Evolutionary conservation across 176 grass and related monocot species (phyloP).

Genomic region (Oryza rufipogon): DNA sequence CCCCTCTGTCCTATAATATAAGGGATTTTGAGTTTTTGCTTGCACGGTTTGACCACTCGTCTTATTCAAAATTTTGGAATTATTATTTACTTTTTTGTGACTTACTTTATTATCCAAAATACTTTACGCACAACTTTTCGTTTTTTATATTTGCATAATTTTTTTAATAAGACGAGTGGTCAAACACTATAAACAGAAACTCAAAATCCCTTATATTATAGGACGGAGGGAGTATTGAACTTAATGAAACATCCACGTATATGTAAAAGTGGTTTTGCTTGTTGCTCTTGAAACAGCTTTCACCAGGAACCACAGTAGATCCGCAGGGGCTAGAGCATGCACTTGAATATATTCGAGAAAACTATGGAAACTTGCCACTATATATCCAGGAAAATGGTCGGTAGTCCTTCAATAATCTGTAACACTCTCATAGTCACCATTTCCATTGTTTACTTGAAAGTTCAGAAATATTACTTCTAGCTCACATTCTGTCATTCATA

Average conservation of each 20-base stretch:
- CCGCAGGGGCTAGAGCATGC: slow-evolving; percentile 38
- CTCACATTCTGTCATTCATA: background rate
- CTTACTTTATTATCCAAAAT: too few species aligned
- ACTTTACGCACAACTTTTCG: too few species aligned
- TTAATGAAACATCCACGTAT: background rate
- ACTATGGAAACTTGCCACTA: slow-evolving; percentile 47
- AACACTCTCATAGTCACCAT: background rate
- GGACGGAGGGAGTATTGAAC: too few species aligned
- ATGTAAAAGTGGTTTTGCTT: background rate
- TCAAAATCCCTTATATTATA: too few species aligned
- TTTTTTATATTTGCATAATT: too few species aligned
- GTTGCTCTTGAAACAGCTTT: slow-evolving; percentile 2
- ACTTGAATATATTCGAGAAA: slow-evolving; percentile 47
- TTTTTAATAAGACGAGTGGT: too few species aligned
- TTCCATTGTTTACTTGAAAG: background rate
- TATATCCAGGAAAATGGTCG: slow-evolving; percentile 59
- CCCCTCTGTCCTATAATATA: too few species aligned
- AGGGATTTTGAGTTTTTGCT: too few species aligned
- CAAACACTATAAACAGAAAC: too few species aligned
- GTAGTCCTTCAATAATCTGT: background rate
- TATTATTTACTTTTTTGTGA: too few species aligned
- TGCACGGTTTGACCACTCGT: too few species aligned
- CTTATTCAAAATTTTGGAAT: too few species aligned
- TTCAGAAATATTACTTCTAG: background rate
- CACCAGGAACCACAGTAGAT: slow-evolving; percentile 1